These are phyloP conservation scores for Punctularia strigosozonata DNA, from an alignment of 768 basidiomycete species.

Conservation along the genomic window DNA sequence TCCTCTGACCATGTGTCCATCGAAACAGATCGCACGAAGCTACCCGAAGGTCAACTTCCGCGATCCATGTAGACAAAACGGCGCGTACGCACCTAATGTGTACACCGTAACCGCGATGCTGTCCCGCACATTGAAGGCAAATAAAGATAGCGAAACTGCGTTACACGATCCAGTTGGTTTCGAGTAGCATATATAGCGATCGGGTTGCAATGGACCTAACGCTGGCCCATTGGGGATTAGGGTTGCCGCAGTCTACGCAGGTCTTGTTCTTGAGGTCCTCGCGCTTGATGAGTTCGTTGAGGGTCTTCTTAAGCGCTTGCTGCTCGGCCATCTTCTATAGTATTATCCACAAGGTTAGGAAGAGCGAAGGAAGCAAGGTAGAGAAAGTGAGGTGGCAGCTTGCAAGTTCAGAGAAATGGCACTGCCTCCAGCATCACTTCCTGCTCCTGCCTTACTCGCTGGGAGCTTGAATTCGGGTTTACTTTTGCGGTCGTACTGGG, in stretches of 20 bases:
- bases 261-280: slow-evolving; percentile 64
- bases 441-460: too few species aligned
- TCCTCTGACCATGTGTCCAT: slow-evolving; percentile 97
- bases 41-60: slow-evolving; percentile 16
- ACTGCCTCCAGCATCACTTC: too few species aligned
- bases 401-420: too few species aligned
- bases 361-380: too few species aligned
- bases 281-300: slow-evolving; percentile 64
- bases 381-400: too few species aligned
- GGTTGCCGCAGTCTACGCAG: slow-evolving; percentile 77
- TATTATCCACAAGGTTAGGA: too few species aligned
- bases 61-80: neutral
- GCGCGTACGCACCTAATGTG: slow-evolving; percentile 58
- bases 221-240: slow-evolving; percentile 95
- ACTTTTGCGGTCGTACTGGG: too few species aligned
- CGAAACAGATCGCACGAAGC: slow-evolving; percentile 86
- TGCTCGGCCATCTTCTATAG: slow-evolving; percentile 53
- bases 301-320: slow-evolving; percentile 50
- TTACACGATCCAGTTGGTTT: slow-evolving; percentile 3
- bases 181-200: slow-evolving; percentile 3
- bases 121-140: slow-evolving; percentile 80
- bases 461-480: too few species aligned
- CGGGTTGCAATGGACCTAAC: slow-evolving; percentile 36
- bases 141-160: slow-evolving; percentile 76
- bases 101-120: slow-evolving; percentile 86